These are phyloP conservation scores for Phytophthora niederhauseri DNA, from an alignment of 352 stramenopile genomes.

Conservation along the genomic window DNA sequence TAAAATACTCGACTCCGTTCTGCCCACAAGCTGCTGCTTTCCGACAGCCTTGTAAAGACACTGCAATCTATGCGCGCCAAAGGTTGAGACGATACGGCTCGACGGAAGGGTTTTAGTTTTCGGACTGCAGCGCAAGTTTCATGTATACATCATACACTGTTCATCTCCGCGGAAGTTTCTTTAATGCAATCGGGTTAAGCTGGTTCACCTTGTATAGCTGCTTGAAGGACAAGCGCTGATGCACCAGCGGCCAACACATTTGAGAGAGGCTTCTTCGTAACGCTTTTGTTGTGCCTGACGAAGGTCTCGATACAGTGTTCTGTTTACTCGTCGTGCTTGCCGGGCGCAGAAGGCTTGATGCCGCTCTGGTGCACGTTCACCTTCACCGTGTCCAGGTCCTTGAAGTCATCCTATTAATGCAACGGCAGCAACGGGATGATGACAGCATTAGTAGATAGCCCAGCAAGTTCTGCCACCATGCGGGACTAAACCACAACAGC, in stretches of 20 bases:
- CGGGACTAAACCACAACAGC: neutral
- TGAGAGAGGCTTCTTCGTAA: neutral
- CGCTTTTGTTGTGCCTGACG: neutral
- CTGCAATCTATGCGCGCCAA: neutral
- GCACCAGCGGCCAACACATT: neutral
- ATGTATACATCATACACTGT: neutral
- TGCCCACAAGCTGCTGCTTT: neutral
- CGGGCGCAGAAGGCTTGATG: conserved; percentile 65
- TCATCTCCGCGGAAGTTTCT: neutral
- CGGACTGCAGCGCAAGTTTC: neutral
- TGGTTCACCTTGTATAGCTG: neutral
- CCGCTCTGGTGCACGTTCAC: conserved; percentile 84
- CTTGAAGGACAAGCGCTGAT: neutral
- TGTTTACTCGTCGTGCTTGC: conserved; percentile 52
- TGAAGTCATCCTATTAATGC: conserved; percentile 73
- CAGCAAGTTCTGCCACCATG: neutral
- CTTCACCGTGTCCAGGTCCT: conserved; percentile 78
- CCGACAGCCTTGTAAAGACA: neutral
- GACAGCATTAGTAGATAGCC: neutral
- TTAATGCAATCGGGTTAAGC: neutral
- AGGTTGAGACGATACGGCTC: neutral
- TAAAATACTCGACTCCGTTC: conserved; percentile 17
- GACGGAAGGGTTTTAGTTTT: too few species aligned
- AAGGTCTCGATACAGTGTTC: neutral
- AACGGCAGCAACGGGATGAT: neutral